phyloP scores from a whole-genome alignment of 495 filamentous ascomycete genomes.

The Podospora didyma region DNA sequence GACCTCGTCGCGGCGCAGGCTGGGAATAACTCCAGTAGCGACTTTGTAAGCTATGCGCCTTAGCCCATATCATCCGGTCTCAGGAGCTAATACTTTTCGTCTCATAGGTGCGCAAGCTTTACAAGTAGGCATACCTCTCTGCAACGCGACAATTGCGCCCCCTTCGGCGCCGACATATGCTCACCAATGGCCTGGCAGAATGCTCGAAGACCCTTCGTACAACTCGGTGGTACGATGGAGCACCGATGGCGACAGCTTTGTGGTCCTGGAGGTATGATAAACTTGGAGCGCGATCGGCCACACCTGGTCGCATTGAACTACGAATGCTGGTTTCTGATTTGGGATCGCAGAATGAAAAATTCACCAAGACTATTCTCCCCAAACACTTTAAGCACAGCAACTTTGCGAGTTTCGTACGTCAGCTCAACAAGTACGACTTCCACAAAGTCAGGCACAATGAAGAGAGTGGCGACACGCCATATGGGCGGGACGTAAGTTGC shows the following conservation, averaged over 20 bases:
- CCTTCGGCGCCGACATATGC: conserved; percentile 7
- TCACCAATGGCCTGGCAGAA: conserved; percentile 54
- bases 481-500: conserved; percentile 80
- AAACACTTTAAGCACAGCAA: conserved; percentile 99
- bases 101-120: conserved; percentile 88
- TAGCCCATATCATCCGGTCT: not conserved
- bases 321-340: not conserved
- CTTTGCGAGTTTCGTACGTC: conserved; percentile 97
- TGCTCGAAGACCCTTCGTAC: conserved; percentile 95
- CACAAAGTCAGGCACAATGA: conserved; percentile 98
- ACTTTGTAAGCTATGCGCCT: conserved; percentile 39
- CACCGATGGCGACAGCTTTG: conserved; percentile 90
- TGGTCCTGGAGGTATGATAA: conserved; percentile 84
- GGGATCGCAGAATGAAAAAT: conserved; percentile 79
- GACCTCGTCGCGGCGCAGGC: conserved; percentile 35
- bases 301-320: not conserved
- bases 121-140: conserved; percentile 65
- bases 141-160: not conserved
- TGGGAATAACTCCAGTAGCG: conserved; percentile 43
- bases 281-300: conserved; percentile 4
- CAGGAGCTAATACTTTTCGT: not conserved
- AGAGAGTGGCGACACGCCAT: conserved; percentile 84
- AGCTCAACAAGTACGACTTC: conserved; percentile 99
- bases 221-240: conserved; percentile 93
- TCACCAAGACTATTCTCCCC: conserved; percentile 93